phyloP scores from a whole-genome alignment of 2,329 filamentous ascomycete species.

The Botrytis porri region DNA sequence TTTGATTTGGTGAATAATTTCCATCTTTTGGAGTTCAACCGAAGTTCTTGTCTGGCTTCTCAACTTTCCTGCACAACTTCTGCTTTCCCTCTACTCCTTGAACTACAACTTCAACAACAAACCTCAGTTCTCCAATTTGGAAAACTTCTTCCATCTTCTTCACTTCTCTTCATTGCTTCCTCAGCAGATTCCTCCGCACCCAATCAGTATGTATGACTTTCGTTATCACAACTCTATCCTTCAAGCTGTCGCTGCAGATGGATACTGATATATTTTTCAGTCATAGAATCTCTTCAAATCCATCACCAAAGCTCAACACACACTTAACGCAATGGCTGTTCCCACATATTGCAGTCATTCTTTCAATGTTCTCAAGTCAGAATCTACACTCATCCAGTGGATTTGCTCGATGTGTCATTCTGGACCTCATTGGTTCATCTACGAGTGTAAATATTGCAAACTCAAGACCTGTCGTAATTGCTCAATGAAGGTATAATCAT shows the following conservation, averaged over 20 bases:
- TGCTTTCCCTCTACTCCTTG: background rate
- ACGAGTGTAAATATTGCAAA: constrained; percentile 67
- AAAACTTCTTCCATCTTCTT: background rate
- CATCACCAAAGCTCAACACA: background rate
- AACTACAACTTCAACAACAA: background rate
- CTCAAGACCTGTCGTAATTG: constrained; percentile 62
- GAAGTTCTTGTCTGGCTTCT: background rate
- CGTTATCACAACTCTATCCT: background rate
- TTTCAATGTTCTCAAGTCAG: constrained; percentile 65
- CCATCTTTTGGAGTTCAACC: background rate
- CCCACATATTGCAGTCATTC: constrained; percentile 57
- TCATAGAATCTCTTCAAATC: background rate
- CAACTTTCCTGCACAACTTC: background rate
- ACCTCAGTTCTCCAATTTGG: background rate
- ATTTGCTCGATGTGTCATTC: constrained; percentile 62
- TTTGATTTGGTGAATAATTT: constrained; percentile 5
- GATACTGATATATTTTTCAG: constrained; percentile 10
- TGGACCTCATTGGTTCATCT: constrained; percentile 66
- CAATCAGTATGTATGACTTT: constrained; percentile 5
- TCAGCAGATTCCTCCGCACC: background rate
- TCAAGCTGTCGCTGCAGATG: background rate
- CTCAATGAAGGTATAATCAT: constrained; percentile 33
- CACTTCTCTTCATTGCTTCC: background rate
- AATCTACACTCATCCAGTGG: constrained; percentile 64
- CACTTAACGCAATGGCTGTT: constrained; percentile 46